Base-by-base conservation (phyloP, 495 filamentous ascomycete species). In the Neurospora tetrasperma region DNA sequence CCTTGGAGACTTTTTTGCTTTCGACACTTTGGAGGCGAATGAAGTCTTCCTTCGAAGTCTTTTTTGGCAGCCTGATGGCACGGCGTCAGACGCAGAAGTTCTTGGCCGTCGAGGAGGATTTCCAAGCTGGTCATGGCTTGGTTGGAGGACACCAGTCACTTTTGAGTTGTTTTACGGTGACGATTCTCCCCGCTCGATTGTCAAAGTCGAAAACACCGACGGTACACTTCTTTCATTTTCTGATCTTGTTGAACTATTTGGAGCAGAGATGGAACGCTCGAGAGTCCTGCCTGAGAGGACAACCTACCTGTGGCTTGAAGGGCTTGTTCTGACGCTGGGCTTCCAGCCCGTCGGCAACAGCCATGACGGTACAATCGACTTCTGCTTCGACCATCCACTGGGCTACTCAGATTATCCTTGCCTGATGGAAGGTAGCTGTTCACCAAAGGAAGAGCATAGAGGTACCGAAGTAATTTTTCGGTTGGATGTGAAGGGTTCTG, bases 201-300 rank as follows among this genome's bases (percentile, higher is more conserved):
- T 54, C 20, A 1, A 27, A 12, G 10, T 54, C 2, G 46, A 54
- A 3, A 4, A 27, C 0, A 2, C 0, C 0, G 9, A 4, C 20
- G 46, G 46, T 14, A 1, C 10, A 20, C n/a, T 27, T 27, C 0
- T 54, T 2, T 54, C 46, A 0, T 54, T 2, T 1, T 0, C 2
- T 12, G 10, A 54, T 14, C 5, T 59, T 0, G 14, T 23, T 6
- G 0, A 3, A 14, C 0, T 1, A 59, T 14, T 1, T 0, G 5
- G 2, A 23, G 0, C 10, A 31, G 20, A 59, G 23, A 0, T 27
- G 0, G 23, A 59, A 14, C 48, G 11, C 23, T 59, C 23, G 11
- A 31, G 48, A 0, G 1, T 31, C 11, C 5, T 59, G 14, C 48
- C 48, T 16, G 48, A 31, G 23, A 59, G 12, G 6, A 59, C 48